Evolutionary conservation across 106 monocot genomes (phyloP).

Genomic region (Vanilla planifolia): DNA sequence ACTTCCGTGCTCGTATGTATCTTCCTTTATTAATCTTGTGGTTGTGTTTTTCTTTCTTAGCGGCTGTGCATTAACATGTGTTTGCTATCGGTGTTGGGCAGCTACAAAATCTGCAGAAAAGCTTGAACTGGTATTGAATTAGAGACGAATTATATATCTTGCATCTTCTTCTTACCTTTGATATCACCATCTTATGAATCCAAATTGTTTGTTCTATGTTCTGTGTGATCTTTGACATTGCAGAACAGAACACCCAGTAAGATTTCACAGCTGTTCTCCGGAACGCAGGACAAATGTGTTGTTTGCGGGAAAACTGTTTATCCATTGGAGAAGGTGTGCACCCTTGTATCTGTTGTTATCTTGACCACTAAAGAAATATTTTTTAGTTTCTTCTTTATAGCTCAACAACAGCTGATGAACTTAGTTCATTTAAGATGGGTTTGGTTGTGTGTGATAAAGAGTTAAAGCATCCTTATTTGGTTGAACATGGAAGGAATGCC

Average conservation of each 20-base stretch:
- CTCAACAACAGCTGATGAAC: no score
- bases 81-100: neutral
- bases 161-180: no score
- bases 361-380: no score
- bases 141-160: no score
- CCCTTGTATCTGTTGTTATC: neutral
- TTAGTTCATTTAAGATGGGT: no score
- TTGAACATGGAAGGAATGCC: no score
- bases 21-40: no score
- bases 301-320: conserved; percentile 64
- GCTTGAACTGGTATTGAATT: conserved; percentile 8
- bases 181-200: no score
- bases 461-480: no score
- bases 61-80: neutral
- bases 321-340: conserved; percentile 59
- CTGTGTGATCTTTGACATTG: neutral
- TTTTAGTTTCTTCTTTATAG: no score
- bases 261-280: conserved; percentile 53
- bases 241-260: conserved; percentile 51
- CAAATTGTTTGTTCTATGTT: no score
- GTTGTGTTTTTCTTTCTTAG: neutral
- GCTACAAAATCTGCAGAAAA: conserved; percentile 8
- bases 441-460: no score
- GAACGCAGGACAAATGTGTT: conserved; percentile 69
- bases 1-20: conserved; percentile 50